These are phyloP conservation scores for Brasilioporus rufonigricans DNA, from an alignment of 768 basidiomycete genomes.

Conservation along the genomic window DNA sequence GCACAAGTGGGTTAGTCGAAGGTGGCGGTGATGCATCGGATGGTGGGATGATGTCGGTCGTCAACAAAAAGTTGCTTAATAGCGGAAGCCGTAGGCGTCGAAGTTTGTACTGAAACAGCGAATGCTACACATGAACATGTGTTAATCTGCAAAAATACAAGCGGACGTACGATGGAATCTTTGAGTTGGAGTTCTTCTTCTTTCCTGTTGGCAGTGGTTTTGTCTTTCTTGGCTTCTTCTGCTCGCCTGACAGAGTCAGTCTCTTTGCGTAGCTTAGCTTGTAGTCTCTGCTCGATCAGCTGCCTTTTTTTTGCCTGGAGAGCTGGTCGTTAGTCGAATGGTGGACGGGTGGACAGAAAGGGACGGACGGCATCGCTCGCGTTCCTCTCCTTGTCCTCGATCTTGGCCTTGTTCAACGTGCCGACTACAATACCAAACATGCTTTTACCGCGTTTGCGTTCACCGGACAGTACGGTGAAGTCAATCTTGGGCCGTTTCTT, in stretches of 20 bases:
- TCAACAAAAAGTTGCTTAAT: slow-evolving; percentile 71
- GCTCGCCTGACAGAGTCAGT: slow-evolving; percentile 82
- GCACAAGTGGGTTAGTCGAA: slow-evolving; percentile 39
- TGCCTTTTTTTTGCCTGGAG: slow-evolving; percentile 79
- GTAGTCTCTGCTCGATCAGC: slow-evolving; percentile 79
- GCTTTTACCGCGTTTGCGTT: slow-evolving; percentile 81
- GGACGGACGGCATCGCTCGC: slow-evolving; percentile 76
- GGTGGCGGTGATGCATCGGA: slow-evolving; percentile 32
- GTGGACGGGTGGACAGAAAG: background rate
- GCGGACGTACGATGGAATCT: slow-evolving; percentile 68
- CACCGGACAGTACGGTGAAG: slow-evolving; percentile 50
- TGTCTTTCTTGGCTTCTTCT: slow-evolving; percentile 86
- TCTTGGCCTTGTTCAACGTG: slow-evolving; percentile 85
- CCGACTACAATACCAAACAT: slow-evolving; percentile 85
- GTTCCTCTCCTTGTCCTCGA: slow-evolving; percentile 79
- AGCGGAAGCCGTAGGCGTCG: slow-evolving; percentile 69
- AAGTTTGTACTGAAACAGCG: slow-evolving; percentile 59
- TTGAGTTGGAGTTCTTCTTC: slow-evolving; percentile 82
- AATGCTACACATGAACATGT: background rate
- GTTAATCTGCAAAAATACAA: background rate
- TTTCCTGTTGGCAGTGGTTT: slow-evolving; percentile 68
- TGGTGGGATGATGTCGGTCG: slow-evolving; percentile 62
- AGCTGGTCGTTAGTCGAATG: slow-evolving; percentile 7
- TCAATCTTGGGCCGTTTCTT: slow-evolving; percentile 77
- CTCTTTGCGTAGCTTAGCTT: slow-evolving; percentile 80